A percentile compares a stretch with the other conserved stretches of the same genome.
Evolutionary conservation across 1,139 yeast species (phyloP).

Genomic region (Spencermartinsiella ligniputridi): DNA sequence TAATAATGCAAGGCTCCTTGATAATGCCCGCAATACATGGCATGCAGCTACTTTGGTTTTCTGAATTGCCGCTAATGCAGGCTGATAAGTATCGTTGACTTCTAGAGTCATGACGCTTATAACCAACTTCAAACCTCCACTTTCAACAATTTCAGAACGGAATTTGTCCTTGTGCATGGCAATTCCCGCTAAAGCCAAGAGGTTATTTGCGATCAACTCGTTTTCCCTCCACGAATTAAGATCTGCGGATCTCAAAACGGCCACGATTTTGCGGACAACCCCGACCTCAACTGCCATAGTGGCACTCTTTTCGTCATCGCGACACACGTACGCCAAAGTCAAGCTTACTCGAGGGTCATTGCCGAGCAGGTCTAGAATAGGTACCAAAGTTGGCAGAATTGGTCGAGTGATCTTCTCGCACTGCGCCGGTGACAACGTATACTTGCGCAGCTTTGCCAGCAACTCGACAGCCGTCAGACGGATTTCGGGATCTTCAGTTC

Average conservation of each 20-base stretch:
- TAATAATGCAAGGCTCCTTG: conserved; percentile 66
- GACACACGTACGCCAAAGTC: conserved; percentile 30
- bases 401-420: conserved; percentile 24
- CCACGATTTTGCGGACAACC: conserved; percentile 27
- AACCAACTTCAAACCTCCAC: conserved; percentile 29
- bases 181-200: conserved; percentile 34
- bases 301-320: conserved; percentile 30
- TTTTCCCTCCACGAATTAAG: conserved; percentile 19
- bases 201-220: conserved; percentile 27
- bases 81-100: conserved; percentile 9
- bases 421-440: conserved; percentile 21
- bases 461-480: conserved; percentile 33
- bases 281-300: conserved; percentile 36
- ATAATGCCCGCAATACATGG: conserved; percentile 62
- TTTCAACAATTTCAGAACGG: conserved; percentile 31
- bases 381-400: conserved; percentile 35
- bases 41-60: conserved; percentile 41
- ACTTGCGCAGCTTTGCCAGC: conserved; percentile 28
- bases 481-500: conserved; percentile 25
- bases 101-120: conserved; percentile 26
- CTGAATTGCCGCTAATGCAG: conserved; percentile 17
- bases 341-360: conserved; percentile 28
- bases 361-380: conserved; percentile 25
- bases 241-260: conserved; percentile 15
- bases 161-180: conserved; percentile 33